These are phyloP conservation scores for Inosperma sp. DNA, from an alignment of 768 basidiomycete species.

Conservation along the genomic window DNA sequence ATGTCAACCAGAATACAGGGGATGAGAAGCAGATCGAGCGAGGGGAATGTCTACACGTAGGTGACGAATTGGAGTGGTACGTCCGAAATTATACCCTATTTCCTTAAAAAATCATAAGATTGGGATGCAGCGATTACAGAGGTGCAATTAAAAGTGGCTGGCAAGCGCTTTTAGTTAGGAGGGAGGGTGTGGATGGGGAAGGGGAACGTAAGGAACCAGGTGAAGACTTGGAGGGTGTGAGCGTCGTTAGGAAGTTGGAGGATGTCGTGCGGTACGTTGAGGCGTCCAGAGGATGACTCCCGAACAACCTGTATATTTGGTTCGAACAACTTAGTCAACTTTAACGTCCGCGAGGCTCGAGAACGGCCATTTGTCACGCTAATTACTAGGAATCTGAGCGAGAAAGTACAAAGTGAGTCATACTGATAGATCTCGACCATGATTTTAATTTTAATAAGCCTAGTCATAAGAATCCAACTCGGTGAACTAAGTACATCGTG, in stretches of 20 bases:
- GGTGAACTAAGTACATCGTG: no score
- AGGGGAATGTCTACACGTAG: slow-evolving; percentile 60
- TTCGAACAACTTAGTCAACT: no score
- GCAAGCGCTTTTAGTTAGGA: slow-evolving; percentile 51
- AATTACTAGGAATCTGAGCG: no score
- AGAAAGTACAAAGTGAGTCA: no score
- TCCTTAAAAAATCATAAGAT: slow-evolving; percentile 1
- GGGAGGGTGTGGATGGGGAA: slow-evolving; percentile 46
- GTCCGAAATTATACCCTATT: slow-evolving; percentile 15
- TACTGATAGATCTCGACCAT: no score
- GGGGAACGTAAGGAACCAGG: slow-evolving; percentile 40
- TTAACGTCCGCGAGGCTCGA: no score
- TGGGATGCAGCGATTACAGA: slow-evolving; percentile 51
- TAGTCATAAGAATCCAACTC: no score
- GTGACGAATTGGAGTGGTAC: slow-evolving; percentile 68
- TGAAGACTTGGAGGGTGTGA: slow-evolving; percentile 35
- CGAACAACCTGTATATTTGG: no score
- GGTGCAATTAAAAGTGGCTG: slow-evolving; percentile 56
- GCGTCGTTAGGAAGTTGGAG: slow-evolving; percentile 31
- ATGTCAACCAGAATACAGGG: slow-evolving; percentile 23
- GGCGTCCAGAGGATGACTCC: background rate
- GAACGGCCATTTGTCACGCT: no score
- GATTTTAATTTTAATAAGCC: no score
- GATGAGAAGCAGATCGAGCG: slow-evolving; percentile 27
- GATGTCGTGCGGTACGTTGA: slow-evolving; percentile 22